phyloP scores from a whole-genome alignment of 805 yeast genomes.

The Yarrowia keelungensis region DNA sequence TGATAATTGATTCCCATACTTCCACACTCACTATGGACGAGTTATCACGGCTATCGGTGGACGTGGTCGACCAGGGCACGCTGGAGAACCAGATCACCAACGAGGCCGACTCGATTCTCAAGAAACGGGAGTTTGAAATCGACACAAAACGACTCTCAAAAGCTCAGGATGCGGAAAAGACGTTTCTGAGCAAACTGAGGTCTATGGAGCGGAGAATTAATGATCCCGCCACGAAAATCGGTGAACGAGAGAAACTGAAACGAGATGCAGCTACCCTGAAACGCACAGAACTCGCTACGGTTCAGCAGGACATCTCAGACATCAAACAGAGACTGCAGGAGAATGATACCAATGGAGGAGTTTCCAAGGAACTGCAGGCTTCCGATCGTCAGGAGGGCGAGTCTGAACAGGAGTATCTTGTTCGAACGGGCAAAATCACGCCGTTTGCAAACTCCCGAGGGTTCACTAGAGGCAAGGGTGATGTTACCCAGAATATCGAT shows the following conservation, averaged over 20 bases:
- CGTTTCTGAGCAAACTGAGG: slow-evolving; percentile 55
- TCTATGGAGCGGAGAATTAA: slow-evolving; percentile 58
- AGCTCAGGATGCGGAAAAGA: slow-evolving; percentile 58
- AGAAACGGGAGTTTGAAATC: slow-evolving; percentile 68
- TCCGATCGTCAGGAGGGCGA: slow-evolving; percentile 67
- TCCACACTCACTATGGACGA: slow-evolving; percentile 39
- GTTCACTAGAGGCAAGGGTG: slow-evolving; percentile 37
- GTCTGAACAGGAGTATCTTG: slow-evolving; percentile 75
- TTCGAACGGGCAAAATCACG: slow-evolving; percentile 90
- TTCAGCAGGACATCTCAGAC: slow-evolving; percentile 69
- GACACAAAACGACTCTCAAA: slow-evolving; percentile 80
- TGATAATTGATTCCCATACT: background rate
- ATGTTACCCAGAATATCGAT: slow-evolving; percentile 14
- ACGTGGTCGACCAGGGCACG: slow-evolving; percentile 76
- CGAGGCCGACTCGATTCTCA: slow-evolving; percentile 66
- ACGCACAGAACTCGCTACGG: slow-evolving; percentile 59
- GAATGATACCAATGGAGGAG: slow-evolving; percentile 42
- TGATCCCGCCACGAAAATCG: slow-evolving; percentile 66
- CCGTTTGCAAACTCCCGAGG: slow-evolving; percentile 75
- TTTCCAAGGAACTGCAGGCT: slow-evolving; percentile 20
- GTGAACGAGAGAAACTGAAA: slow-evolving; percentile 62
- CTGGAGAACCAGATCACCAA: slow-evolving; percentile 75
- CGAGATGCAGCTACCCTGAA: slow-evolving; percentile 62
- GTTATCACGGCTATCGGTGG: slow-evolving; percentile 57
- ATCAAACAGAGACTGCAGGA: slow-evolving; percentile 58